These are phyloP conservation scores for Pichia californica DNA, from an alignment of 805 yeast genomes.

Conservation along the genomic window DNA sequence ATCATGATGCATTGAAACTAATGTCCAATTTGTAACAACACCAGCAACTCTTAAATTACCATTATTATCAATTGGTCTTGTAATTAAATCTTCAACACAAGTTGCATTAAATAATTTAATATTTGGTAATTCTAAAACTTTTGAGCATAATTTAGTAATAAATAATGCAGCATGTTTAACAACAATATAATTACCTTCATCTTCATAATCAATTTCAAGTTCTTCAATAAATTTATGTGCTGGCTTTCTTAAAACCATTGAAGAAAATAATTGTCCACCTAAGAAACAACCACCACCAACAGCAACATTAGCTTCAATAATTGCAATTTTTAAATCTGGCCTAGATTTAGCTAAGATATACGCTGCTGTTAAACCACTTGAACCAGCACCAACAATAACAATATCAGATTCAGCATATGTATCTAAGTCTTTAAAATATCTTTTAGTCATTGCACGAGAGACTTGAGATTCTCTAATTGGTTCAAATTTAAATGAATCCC, in stretches of 20 bases:
- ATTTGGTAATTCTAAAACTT: conserved; percentile 65
- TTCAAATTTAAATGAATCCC: conserved; percentile 62
- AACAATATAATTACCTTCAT: conserved; percentile 74
- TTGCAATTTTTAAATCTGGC: conserved; percentile 70
- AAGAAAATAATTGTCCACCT: conserved; percentile 71
- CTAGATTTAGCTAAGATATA: conserved; percentile 64
- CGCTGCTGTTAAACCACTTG: conserved; percentile 74
- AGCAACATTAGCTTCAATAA: conserved; percentile 66
- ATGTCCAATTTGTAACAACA: conserved; percentile 79
- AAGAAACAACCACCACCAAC: conserved; percentile 81
- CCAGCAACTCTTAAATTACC: conserved; percentile 67
- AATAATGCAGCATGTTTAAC: conserved; percentile 77
- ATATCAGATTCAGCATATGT: conserved; percentile 70
- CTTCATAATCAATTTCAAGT: conserved; percentile 60
- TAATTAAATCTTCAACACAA: conserved; percentile 73
- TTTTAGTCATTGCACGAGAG: conserved; percentile 71
- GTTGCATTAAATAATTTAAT: conserved; percentile 76
- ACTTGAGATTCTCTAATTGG: conserved; percentile 76
- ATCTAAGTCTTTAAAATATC: conserved; percentile 68
- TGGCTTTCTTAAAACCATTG: conserved; percentile 76
- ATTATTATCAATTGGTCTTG: conserved; percentile 49
- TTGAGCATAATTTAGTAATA: conserved; percentile 55
- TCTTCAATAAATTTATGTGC: conserved; percentile 65
- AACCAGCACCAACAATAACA: conserved; percentile 73
- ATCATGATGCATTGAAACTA: conserved; percentile 69